These are phyloP conservation scores for Paragyromitra xinjiangensis DNA, from an alignment of 495 filamentous ascomycete species.

Conservation along the genomic window DNA sequence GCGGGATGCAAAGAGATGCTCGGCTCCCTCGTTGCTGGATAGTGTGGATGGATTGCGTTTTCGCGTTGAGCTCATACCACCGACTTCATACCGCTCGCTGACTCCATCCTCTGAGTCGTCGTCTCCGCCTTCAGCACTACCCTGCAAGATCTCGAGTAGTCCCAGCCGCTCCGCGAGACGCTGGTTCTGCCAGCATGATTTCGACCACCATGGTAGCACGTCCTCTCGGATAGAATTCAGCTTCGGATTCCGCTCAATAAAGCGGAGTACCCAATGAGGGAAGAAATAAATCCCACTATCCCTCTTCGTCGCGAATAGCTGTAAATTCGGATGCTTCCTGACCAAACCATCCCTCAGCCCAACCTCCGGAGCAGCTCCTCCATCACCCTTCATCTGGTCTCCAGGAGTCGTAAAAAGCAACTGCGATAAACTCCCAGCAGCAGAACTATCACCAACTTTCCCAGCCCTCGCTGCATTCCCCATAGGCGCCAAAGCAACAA, in stretches of 20 bases:
- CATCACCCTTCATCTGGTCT: conserved; percentile 33
- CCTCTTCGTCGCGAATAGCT: conserved; percentile 75
- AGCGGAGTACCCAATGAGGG: conserved; percentile 87
- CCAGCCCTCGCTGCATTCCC: conserved; percentile 30
- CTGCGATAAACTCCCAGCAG: conserved; percentile 17
- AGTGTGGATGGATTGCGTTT: conserved; percentile 55
- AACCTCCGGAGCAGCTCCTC: conserved; percentile 57
- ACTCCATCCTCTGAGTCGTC: conserved; percentile 62
- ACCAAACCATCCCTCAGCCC: conserved; percentile 75
- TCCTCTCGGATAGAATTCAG: conserved; percentile 91
- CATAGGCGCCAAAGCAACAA: conserved; percentile 74
- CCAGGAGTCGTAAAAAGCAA: conserved; percentile 30
- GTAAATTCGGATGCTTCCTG: conserved; percentile 73
- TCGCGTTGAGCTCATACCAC: conserved; percentile 67
- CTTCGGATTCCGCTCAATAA: conserved; percentile 76
- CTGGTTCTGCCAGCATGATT: conserved; percentile 86
- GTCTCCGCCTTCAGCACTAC: conserved; percentile 59
- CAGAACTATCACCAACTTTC: conserved; percentile 23
- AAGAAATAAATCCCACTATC: conserved; percentile 95
- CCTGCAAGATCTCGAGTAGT: conserved; percentile 70
- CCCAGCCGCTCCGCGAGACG: conserved; percentile 80
- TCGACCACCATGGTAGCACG: conserved; percentile 93
- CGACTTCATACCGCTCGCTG: conserved; percentile 66
- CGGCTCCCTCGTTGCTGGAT: conserved; percentile 14
- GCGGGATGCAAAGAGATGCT: conserved; percentile 61